Percentiles rank a stretch among this genome's conserved stretches.
phyloP scores from a whole-genome alignment of 208 protist genomes.

The Leishmania major region DNA sequence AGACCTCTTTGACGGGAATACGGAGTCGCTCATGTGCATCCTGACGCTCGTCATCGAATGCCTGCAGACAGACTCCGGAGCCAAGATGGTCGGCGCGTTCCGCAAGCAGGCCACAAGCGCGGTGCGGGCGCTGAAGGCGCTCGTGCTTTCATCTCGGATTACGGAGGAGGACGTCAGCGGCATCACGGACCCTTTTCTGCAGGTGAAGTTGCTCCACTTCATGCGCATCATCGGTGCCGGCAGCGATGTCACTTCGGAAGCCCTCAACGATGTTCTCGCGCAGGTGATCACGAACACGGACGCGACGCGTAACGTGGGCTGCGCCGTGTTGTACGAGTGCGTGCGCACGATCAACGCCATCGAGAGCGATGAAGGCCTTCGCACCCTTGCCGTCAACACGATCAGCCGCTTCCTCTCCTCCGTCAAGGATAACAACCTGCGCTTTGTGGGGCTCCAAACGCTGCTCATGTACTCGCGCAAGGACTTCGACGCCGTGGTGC shows the following conservation, averaged over 20 bases:
- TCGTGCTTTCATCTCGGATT: constrained; percentile 94
- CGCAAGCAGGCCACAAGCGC: constrained; percentile 90
- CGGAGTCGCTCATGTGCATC: constrained; percentile 86
- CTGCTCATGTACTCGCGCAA: constrained; percentile 89
- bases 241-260: constrained; percentile 92
- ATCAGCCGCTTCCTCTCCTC: constrained; percentile 97
- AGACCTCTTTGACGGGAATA: constrained; percentile 65
- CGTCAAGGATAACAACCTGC: constrained; percentile 98
- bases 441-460: constrained; percentile 97
- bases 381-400: constrained; percentile 97
- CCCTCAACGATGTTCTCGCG: constrained; percentile 98
- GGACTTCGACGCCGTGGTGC: constrained; percentile 92
- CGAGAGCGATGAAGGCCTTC: constrained; percentile 87
- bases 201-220: constrained; percentile 96
- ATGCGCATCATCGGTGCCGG: constrained; percentile 95
- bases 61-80: constrained; percentile 54
- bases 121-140: constrained; percentile 94
- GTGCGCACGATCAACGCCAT: constrained; percentile 98
- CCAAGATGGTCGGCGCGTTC: constrained; percentile 67
- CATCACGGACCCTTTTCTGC: constrained; percentile 98
- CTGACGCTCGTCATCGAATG: constrained; percentile 95
- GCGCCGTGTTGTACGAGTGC: constrained; percentile 98
- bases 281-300: constrained; percentile 99
- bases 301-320: constrained; percentile 94
- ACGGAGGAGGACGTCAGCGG: constrained; percentile 96